These are phyloP conservation scores for Geotrichum aggregatum DNA, from an alignment of 1,139 yeast genomes.

Conservation along the genomic window DNA sequence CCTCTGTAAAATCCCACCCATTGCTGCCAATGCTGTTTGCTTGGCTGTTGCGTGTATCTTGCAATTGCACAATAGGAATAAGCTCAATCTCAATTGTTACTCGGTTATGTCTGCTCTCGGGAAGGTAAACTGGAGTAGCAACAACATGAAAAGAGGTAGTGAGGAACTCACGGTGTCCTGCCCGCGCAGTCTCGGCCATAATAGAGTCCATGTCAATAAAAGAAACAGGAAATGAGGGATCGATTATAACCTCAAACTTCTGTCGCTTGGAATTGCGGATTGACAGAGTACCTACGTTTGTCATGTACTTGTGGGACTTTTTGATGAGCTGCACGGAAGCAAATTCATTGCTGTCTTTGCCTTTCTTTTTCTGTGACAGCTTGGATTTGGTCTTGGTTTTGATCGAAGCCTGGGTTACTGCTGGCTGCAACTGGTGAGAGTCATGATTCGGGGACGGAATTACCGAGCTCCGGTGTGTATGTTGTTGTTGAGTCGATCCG, in stretches of 20 bases:
- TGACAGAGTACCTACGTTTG: conserved; percentile 11
- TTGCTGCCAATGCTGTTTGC: background rate
- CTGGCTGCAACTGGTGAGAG: background rate
- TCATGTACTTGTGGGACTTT: conserved; percentile 6
- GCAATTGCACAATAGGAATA: background rate
- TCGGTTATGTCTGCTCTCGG: conserved; percentile 13
- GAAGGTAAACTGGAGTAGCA: conserved; percentile 13
- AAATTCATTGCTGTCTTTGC: background rate
- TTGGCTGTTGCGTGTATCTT: too few relatives aligned
- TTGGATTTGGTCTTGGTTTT: background rate
- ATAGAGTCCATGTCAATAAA: conserved; percentile 19
- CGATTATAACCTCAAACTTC: conserved; percentile 10
- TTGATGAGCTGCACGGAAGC: background rate
- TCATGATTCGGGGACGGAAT: background rate
- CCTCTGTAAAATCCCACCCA: background rate
- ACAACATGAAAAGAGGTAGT: conserved; percentile 11
- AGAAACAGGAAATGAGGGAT: conserved; percentile 18
- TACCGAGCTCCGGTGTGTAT: too few relatives aligned
- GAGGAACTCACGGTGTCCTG: conserved; percentile 8
- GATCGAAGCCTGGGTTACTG: background rate
- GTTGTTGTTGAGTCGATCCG: background rate
- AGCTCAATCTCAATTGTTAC: conserved; percentile 14
- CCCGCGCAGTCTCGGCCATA: conserved; percentile 9
- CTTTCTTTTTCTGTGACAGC: background rate
- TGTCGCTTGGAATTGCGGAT: background rate